A percentile compares a stretch with the other conserved stretches of the same genome.
Evolutionary conservation across 2,329 filamentous ascomycete species (phyloP).

Genomic region (Bipolaris victoriae): DNA sequence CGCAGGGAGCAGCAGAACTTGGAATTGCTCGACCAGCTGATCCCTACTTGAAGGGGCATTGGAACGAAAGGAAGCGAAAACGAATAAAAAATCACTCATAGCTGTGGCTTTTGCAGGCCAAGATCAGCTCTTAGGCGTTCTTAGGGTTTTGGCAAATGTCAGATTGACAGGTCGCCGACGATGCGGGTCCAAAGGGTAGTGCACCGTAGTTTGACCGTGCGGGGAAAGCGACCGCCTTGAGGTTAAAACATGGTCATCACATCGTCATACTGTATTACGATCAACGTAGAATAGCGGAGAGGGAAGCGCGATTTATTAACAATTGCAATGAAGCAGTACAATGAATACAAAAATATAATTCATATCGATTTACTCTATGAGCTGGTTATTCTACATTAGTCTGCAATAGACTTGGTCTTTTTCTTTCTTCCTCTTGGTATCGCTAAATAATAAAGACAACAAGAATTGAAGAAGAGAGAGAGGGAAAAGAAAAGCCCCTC

Average conservation of each 20-base stretch:
- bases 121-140: background rate
- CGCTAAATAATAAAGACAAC: conserved; percentile 23
- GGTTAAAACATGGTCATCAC: background rate
- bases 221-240: conserved; percentile 1
- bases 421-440: conserved; percentile 24
- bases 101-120: background rate
- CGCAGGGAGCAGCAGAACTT: conserved; percentile 30
- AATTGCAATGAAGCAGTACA: too few relatives aligned
- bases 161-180: background rate
- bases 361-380: conserved; percentile 12
- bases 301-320: too few relatives aligned
- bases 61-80: background rate
- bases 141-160: conserved; percentile 1
- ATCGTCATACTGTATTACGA: background rate
- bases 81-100: background rate
- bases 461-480: conserved; percentile 2
- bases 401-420: conserved; percentile 15
- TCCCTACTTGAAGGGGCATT: conserved; percentile 21
- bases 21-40: conserved; percentile 35
- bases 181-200: conserved; percentile 4
- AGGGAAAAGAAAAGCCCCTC: conserved; percentile 7
- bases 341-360: background rate
- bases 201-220: conserved; percentile 11
- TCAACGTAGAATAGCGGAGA: background rate
- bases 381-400: conserved; percentile 20